These are phyloP conservation scores for Sanghuangporus sanghuang DNA, from an alignment of 1,284 basidiomycete genomes.

Conservation along the genomic window DNA sequence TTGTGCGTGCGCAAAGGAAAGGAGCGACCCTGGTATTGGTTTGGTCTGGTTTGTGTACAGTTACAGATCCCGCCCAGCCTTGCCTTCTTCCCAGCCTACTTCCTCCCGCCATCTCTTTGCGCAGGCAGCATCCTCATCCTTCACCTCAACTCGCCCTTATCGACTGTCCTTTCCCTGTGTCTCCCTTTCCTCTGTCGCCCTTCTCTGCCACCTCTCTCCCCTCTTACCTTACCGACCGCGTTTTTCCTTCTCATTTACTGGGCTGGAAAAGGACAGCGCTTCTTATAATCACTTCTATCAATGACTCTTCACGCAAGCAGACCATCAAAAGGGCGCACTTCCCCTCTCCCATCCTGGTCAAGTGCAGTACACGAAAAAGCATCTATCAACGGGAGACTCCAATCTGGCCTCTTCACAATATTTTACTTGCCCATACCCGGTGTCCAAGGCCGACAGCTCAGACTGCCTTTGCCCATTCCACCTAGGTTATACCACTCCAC, in stretches of 20 bases:
- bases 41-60: background rate
- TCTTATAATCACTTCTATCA: slow-evolving; percentile 36
- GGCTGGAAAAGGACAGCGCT: background rate
- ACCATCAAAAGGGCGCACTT: slow-evolving; percentile 35
- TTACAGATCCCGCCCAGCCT: background rate
- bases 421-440: slow-evolving; percentile 58
- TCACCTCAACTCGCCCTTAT: background rate
- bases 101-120: background rate
- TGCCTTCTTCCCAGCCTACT: background rate
- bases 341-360: slow-evolving; percentile 53
- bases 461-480: slow-evolving; percentile 59
- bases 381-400: slow-evolving; percentile 30
- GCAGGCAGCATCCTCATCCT: background rate
- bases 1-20: no score
- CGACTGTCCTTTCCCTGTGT: background rate
- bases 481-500: slow-evolving; percentile 53
- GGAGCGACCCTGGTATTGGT: no score
- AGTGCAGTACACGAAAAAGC: slow-evolving; percentile 67
- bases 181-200: background rate
- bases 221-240: slow-evolving; percentile 32
- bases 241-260: background rate
- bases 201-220: background rate
- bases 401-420: slow-evolving; percentile 53
- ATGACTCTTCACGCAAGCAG: slow-evolving; percentile 26
- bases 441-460: slow-evolving; percentile 43